phyloP scores from a whole-genome alignment of 2,329 filamentous ascomycete genomes.

The Calonectria fujianensis region DNA sequence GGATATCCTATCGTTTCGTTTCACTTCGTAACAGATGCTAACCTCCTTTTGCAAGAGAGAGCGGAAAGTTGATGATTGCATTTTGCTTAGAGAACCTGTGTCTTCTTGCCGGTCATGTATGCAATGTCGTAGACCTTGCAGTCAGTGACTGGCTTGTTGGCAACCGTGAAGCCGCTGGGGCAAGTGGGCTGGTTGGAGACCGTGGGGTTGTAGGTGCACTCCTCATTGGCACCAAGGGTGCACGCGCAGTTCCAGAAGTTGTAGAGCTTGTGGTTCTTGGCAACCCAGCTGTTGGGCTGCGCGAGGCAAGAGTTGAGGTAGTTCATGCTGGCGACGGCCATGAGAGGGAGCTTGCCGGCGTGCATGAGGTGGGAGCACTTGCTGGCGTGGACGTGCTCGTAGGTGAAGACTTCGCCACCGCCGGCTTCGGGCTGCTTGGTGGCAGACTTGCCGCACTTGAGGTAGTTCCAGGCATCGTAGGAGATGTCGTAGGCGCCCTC shows the following conservation, averaged over 20 bases:
- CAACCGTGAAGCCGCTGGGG: constrained; percentile 65
- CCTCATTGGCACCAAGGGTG: constrained; percentile 70
- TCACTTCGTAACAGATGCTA: constrained; percentile 46
- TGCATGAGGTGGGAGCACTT: constrained; percentile 71
- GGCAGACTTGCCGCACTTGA: constrained; percentile 70
- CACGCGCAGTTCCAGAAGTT: constrained; percentile 73
- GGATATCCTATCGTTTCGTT: constrained; percentile 47
- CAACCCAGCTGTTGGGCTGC: constrained; percentile 69
- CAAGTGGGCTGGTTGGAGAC: constrained; percentile 72
- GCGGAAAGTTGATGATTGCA: constrained; percentile 19
- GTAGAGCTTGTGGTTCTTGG: constrained; percentile 70
- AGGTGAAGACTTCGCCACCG: constrained; percentile 71
- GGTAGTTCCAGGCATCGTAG: constrained; percentile 78
- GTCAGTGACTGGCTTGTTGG: constrained; percentile 38
- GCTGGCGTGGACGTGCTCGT: constrained; percentile 67
- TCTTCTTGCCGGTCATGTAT: constrained; percentile 68
- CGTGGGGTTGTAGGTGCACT: constrained; percentile 68
- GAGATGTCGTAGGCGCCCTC: constrained; percentile 75
- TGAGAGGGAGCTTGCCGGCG: constrained; percentile 71
- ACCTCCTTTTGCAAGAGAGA: neutral
- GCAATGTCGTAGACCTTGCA: constrained; percentile 70
- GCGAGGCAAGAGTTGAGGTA: constrained; percentile 69
- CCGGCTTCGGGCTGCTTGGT: constrained; percentile 66
- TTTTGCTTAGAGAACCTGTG: constrained; percentile 45
- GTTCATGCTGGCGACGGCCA: constrained; percentile 75